Percentiles rank a stretch among this genome's conserved stretches.
Evolutionary conservation across 1,139 yeast genomes (phyloP).

Genomic region (Yamadazyma epiphylla): DNA sequence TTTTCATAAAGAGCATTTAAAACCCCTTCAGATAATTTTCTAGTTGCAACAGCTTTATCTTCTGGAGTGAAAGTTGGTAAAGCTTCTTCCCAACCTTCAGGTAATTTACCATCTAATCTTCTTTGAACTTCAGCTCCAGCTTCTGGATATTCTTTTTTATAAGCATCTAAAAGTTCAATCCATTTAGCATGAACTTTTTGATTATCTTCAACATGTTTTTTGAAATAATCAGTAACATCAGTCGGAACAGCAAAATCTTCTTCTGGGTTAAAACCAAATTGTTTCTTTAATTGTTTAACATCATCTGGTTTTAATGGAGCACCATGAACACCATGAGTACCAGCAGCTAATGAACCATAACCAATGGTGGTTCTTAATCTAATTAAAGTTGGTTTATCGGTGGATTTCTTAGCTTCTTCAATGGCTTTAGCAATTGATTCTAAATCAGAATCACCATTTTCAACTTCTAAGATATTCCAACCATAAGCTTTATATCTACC

Average conservation of each 20-base stretch:
- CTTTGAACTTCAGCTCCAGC: slow-evolving; percentile 70
- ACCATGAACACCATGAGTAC: slow-evolving; percentile 96
- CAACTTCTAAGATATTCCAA: slow-evolving; percentile 82
- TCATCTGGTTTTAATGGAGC: slow-evolving; percentile 95
- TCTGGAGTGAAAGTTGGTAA: slow-evolving; percentile 77
- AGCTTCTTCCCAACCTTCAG: slow-evolving; percentile 74
- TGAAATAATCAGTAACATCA: slow-evolving; percentile 75
- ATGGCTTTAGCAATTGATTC: slow-evolving; percentile 73
- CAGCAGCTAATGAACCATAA: slow-evolving; percentile 82
- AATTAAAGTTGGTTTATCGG: slow-evolving; percentile 86
- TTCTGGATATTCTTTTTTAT: slow-evolving; percentile 70
- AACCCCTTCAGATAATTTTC: slow-evolving; percentile 89
- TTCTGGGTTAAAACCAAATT: slow-evolving; percentile 87
- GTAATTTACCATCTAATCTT: slow-evolving; percentile 79
- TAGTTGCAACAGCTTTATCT: slow-evolving; percentile 87
- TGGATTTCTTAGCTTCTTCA: slow-evolving; percentile 65
- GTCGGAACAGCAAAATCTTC: slow-evolving; percentile 76
- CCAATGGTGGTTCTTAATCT: slow-evolving; percentile 92
- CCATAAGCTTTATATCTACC: slow-evolving; percentile 90
- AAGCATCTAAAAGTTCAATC: slow-evolving; percentile 60
- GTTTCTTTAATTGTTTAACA: slow-evolving; percentile 77
- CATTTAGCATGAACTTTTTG: slow-evolving; percentile 69
- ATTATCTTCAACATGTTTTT: slow-evolving; percentile 52
- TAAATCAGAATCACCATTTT: slow-evolving; percentile 79
- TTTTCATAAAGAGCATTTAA: slow-evolving; percentile 59